Conservation (phyloP, 345 rosid species). For the Hibiscus syriacus region DNA sequence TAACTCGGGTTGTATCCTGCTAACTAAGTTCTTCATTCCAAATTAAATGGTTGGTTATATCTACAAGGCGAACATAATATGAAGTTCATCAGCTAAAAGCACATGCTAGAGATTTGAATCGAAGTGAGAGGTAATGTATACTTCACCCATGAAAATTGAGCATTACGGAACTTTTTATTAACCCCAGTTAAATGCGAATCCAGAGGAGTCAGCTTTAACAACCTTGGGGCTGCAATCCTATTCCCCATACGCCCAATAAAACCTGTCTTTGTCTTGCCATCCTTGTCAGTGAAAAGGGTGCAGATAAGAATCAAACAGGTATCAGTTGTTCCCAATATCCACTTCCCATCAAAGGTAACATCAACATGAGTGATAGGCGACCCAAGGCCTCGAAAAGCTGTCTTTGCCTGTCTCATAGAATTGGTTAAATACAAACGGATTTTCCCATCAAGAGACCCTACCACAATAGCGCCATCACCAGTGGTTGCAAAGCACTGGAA, state of each 20-base stretch:
- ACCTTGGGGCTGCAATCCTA: slow-evolving; percentile 88
- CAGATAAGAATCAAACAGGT: slow-evolving; percentile 84
- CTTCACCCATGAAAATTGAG: slow-evolving; percentile 97
- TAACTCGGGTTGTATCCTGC: background rate
- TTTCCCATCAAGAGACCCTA: slow-evolving; percentile 96
- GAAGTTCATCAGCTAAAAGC: background rate
- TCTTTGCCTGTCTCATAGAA: slow-evolving; percentile 95
- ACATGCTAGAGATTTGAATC: slow-evolving; percentile 1
- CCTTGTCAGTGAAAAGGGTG: slow-evolving; percentile 76
- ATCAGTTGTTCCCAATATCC: slow-evolving; percentile 96
- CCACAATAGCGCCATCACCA: slow-evolving; percentile 96
- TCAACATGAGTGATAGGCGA: slow-evolving; percentile 93
- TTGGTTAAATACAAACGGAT: slow-evolving; percentile 78
- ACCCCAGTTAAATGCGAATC: slow-evolving; percentile 85
- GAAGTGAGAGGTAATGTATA: background rate
- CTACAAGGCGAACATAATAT: background rate
- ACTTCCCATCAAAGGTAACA: slow-evolving; percentile 94
- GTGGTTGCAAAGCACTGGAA: slow-evolving; percentile 97
- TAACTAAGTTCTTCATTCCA: background rate
- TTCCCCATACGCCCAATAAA: slow-evolving; percentile 98
- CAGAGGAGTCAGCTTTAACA: slow-evolving; percentile 77
- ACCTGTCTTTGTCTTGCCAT: slow-evolving; percentile 82
- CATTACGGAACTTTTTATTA: slow-evolving; percentile 76
- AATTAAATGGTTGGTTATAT: background rate
- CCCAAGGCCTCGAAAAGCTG: slow-evolving; percentile 98